Evolutionary conservation across 2,329 filamentous ascomycete species (phyloP), one percentile per base, ranked within the genome.

Genomic region (Peltaster fructicola): DNA sequence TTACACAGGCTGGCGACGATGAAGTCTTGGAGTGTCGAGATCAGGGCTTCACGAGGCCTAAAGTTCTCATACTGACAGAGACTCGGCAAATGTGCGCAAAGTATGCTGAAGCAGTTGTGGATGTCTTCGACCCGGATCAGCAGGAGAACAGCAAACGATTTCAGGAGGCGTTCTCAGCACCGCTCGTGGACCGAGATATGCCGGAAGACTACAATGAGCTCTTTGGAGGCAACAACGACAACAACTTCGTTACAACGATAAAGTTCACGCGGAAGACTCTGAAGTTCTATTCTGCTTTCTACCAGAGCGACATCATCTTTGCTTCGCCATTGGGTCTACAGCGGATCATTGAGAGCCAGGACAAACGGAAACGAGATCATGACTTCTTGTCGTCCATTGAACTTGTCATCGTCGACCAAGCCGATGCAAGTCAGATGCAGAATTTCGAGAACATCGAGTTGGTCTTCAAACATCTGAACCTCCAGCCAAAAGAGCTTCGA

Each of bases 381-480:
- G 88, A 98, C 51, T 98, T 92, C 47, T 62, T 98, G 8, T 85
- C 78, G 29, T 95, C 85, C 1, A 79, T 98, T 40, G 88, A 98
- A 52, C 53, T 98, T 25, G 72, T 88, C 15, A 63, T 95, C 22
- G 63, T 92, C 32, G 88, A 98, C 48, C 84, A 95, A 52, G 76
- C 81, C 8, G 84, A 95, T 50, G 82, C 82, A 0, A 66, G 93
- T 20, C 67, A 91, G 6, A 93, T 93, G 82, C 88, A 98, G 50
- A 95, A 92, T 49, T 95, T 85, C 84, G 82, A 93, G 43, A 85
- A 98, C 46, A 68, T 93, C 32, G 79, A 90, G 48, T 79, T 78
- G 47, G 77, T 93, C 40, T 84, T 95, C 44, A 72, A 80, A 34
- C 80, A 92, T 48, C 65, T 98, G 33, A 98, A 98, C 48, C 62